Evolutionary conservation across 225 moss, liverwort and hornwort genomes (phyloP).

Genomic region (Bryum argenteum): DNA sequence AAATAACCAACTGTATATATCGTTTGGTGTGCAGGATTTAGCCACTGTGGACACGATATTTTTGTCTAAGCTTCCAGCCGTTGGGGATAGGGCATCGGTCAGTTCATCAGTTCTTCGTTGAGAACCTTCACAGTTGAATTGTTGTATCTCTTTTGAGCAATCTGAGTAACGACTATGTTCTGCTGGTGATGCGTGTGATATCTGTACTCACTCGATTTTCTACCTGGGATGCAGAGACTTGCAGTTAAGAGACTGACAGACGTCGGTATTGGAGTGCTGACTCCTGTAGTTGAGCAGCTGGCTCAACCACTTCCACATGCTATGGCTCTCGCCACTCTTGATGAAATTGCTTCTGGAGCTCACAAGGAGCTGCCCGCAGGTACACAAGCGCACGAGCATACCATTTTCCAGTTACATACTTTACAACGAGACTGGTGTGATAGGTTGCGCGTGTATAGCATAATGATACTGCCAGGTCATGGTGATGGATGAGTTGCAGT

Average conservation of each 20-base stretch:
- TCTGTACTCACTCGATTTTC: slow-evolving; percentile 12
- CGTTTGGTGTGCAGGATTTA: slow-evolving; percentile 59
- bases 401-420: background rate
- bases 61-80: slow-evolving; percentile 75
- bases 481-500: slow-evolving; percentile 1
- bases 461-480: background rate
- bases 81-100: slow-evolving; percentile 70
- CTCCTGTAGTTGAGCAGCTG: slow-evolving; percentile 92
- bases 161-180: slow-evolving; percentile 19
- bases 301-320: slow-evolving; percentile 79
- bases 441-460: background rate
- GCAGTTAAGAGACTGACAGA: slow-evolving; percentile 90
- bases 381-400: slow-evolving; percentile 22
- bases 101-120: slow-evolving; percentile 37
- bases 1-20: background rate
- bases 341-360: slow-evolving; percentile 66
- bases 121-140: slow-evolving; percentile 14
- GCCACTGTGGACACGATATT: slow-evolving; percentile 90
- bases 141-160: background rate
- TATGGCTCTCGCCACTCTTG: slow-evolving; percentile 77
- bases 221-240: slow-evolving; percentile 62
- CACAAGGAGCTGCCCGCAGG: slow-evolving; percentile 71
- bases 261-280: slow-evolving; percentile 80
- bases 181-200: background rate
- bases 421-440: background rate